Base-by-base conservation (phyloP, 129 eudicot species). In the Logfia minima region DNA sequence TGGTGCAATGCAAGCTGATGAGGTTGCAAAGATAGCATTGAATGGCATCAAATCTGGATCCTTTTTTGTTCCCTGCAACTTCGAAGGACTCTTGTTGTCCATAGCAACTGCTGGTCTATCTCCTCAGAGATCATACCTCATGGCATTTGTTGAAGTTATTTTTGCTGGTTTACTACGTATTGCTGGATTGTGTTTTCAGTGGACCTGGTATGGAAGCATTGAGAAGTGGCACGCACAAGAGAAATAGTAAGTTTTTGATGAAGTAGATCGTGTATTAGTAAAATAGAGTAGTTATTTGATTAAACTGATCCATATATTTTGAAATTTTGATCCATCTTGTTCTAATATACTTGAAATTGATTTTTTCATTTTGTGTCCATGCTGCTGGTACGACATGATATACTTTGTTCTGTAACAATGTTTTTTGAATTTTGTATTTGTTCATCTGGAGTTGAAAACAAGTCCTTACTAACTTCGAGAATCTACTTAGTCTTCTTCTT, bases 121-220 rank as follows among this genome's bases (percentile, higher is more conserved):
- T 32, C 98, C 98, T 74, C 98, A 93, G 82, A 84, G 92, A 75
- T 93, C 98, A 26, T 87, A 66, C 48, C 70, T 93, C 28, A 89
- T 88, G 97, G 98, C 98, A 7, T 91, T 89, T 66, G 83, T 93
- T 63, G 98, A 93, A 82, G 93, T 93, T 41, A 32, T 83, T 81
- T 72, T 78, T 52, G 87, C 87, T 60, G 88, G 97, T 66, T 21
- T 91, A 21, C 2, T 86, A 61, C 96, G 98, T 10, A 31, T 91
- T 60, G 97, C 80, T 2, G 97, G 79, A 43, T 77, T 93, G 68
- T 80, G 84, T 88, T 91, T 87, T 56, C 98, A 93, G 74, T 91
- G 98, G 97, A 87, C 78, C 62, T 93, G 98, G 98, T 93, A 88
- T 56, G 85, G 86, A 59, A 85, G 91, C 85, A 93, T 93, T 29